Evolutionary conservation across 2,329 filamentous ascomycete species (phyloP).

Genomic region (Neopestalotiopsis rosae): DNA sequence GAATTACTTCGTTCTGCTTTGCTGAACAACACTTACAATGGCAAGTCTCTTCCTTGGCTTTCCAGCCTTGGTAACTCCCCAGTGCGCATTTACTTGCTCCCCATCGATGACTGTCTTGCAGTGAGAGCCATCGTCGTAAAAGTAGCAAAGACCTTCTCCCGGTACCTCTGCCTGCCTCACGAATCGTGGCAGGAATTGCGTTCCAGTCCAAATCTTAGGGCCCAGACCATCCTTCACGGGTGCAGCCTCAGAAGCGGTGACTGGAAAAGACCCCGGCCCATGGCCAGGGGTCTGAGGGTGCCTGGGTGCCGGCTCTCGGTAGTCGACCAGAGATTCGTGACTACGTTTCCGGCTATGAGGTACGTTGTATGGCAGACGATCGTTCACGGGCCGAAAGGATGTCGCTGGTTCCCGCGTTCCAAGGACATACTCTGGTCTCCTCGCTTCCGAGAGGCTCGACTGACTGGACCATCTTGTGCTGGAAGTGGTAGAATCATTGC

Average conservation of each 20-base stretch:
- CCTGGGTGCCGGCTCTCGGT: constrained; percentile 32
- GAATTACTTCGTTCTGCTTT: not conserved
- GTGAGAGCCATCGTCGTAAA: constrained; percentile 84
- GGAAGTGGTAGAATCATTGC: constrained; percentile 27
- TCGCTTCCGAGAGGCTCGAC: constrained; percentile 48
- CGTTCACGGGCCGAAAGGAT: constrained; percentile 31
- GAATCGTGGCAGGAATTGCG: constrained; percentile 70
- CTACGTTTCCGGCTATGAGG: constrained; percentile 31
- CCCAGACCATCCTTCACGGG: constrained; percentile 65
- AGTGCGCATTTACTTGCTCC: constrained; percentile 85
- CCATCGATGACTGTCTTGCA: constrained; percentile 86
- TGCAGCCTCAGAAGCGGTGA: constrained; percentile 46
- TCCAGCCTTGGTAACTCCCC: constrained; percentile 93
- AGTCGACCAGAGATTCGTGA: constrained; percentile 23
- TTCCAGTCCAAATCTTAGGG: constrained; percentile 73
- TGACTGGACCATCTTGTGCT: constrained; percentile 41
- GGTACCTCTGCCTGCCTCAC: constrained; percentile 70
- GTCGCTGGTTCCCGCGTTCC: constrained; percentile 47
- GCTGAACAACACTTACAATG: constrained; percentile 54
- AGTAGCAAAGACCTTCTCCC: constrained; percentile 81
- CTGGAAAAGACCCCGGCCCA: constrained; percentile 36
- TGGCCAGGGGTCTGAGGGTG: constrained; percentile 30
- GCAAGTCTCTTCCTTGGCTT: constrained; percentile 91
- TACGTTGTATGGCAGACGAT: constrained; percentile 30
- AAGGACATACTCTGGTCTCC: constrained; percentile 51